These are phyloP conservation scores for Ceratocystis destructans DNA, from an alignment of 2,329 filamentous ascomycete species.

Conservation along the genomic window DNA sequence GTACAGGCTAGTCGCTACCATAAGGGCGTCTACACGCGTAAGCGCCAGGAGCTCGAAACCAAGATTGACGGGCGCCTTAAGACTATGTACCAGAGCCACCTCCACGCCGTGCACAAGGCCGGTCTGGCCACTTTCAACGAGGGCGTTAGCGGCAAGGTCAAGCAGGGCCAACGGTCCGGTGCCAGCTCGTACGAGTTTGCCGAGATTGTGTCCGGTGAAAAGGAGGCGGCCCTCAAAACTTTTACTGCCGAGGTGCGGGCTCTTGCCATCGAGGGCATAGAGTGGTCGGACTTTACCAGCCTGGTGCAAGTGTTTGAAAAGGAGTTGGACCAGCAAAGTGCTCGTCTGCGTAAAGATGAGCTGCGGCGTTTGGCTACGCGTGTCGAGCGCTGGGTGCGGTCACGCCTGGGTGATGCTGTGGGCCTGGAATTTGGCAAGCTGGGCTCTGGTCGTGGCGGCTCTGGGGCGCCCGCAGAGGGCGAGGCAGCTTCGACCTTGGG, in stretches of 20 bases:
- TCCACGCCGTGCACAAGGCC: conserved; percentile 76
- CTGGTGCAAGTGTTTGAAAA: conserved; percentile 72
- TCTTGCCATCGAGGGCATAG: conserved; percentile 60
- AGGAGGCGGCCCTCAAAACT: conserved; percentile 56
- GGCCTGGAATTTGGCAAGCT: conserved; percentile 94
- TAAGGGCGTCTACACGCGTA: conserved; percentile 83
- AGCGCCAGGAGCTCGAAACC: conserved; percentile 67
- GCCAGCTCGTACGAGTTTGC: conserved; percentile 77
- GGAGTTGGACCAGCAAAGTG: conserved; percentile 79
- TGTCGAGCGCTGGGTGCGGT: conserved; percentile 87
- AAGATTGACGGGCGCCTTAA: conserved; percentile 87
- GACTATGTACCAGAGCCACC: conserved; percentile 73
- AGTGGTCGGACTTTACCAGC: conserved; percentile 78
- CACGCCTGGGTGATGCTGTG: conserved; percentile 71
- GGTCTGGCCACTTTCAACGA: conserved; percentile 77
- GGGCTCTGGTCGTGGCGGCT: conserved; percentile 71
- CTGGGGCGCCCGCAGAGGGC: conserved; percentile 68
- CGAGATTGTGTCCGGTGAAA: conserved; percentile 76
- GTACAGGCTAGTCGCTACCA: conserved; percentile 86
- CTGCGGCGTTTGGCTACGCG: conserved; percentile 85
- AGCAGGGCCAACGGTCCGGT: conserved; percentile 82
- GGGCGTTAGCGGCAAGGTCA: conserved; percentile 74
- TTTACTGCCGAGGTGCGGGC: conserved; percentile 66
- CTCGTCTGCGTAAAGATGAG: conserved; percentile 77
- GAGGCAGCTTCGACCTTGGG: conserved; percentile 29